Evolutionary conservation across 78 protist species (phyloP).

Genomic region (Polysphondylium violaceum): DNA sequence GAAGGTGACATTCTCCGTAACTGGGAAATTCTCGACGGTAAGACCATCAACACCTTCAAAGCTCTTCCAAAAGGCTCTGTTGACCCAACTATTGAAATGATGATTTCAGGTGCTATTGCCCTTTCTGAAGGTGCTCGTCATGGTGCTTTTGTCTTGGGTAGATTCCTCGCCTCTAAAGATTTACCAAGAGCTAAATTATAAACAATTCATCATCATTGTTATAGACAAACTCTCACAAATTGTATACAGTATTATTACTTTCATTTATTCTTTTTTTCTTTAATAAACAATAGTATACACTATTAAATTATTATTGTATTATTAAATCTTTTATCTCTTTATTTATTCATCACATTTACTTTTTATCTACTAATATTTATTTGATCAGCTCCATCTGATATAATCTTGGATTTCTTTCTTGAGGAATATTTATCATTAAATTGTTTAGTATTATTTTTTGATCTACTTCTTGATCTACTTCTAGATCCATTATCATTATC

Average conservation of each 20-base stretch:
- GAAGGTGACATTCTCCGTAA: conserved; percentile 63
- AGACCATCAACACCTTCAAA: conserved; percentile 75
- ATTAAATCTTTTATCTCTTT: background rate
- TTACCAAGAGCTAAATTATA: conserved; percentile 26
- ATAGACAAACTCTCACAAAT: too few species aligned
- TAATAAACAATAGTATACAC: background rate
- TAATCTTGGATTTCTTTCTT: too few species aligned
- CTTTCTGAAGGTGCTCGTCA: conserved; percentile 70
- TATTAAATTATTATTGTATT: background rate
- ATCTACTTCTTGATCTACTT: too few species aligned
- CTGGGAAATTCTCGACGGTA: conserved; percentile 61
- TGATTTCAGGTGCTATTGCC: conserved; percentile 77
- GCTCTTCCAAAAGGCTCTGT: conserved; percentile 74
- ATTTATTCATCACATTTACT: background rate
- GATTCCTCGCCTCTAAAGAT: conserved; percentile 53
- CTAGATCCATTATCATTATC: background rate
- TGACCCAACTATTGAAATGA: conserved; percentile 75
- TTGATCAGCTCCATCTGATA: background rate
- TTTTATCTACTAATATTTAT: background rate
- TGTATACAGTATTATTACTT: background rate
- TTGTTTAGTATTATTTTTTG: too few species aligned
- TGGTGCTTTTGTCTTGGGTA: conserved; percentile 73
- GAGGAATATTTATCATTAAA: too few species aligned
- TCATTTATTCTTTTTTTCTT: background rate
- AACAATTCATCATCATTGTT: background rate